Evolutionary conservation across 371 early-diverging fungal genomes (phyloP).

Genomic region (Syncephalastrum monosporum): DNA sequence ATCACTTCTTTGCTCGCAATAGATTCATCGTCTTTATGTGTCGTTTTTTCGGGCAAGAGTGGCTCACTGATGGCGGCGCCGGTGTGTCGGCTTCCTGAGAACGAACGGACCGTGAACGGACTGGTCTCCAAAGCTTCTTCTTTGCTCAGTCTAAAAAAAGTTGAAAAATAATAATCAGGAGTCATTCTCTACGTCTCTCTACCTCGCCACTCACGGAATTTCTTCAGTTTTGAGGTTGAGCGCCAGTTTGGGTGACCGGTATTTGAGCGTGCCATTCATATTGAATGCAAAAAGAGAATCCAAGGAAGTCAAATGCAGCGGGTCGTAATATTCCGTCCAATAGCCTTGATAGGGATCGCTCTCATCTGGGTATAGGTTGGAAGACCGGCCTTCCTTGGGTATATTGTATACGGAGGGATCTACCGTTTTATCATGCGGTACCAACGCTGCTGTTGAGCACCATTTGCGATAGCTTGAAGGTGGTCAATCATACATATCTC

Average conservation of each 20-base stretch:
- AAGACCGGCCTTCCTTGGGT: slow-evolving; percentile 25
- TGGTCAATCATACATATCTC: neutral
- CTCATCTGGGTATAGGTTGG: slow-evolving; percentile 32
- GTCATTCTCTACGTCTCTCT: slow-evolving; percentile 13
- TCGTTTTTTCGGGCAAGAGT: slow-evolving; percentile 13
- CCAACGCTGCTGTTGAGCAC: slow-evolving; percentile 52
- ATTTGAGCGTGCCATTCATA: slow-evolving; percentile 81
- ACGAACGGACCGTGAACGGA: slow-evolving; percentile 48
- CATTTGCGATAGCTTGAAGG: slow-evolving; percentile 59
- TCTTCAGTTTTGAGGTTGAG: neutral
- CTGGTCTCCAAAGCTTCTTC: slow-evolving; percentile 44
- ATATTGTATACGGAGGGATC: slow-evolving; percentile 24
- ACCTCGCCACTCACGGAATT: slow-evolving; percentile 21
- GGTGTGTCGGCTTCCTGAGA: neutral
- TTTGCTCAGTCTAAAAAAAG: slow-evolving; percentile 22
- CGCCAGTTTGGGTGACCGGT: slow-evolving; percentile 42
- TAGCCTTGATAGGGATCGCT: slow-evolving; percentile 53
- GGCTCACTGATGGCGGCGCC: neutral
- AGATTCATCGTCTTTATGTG: slow-evolving; percentile 21
- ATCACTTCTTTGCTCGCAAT: slow-evolving; percentile 16
- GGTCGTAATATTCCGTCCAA: slow-evolving; percentile 82
- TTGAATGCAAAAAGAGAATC: slow-evolving; percentile 75
- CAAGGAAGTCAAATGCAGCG: slow-evolving; percentile 71
- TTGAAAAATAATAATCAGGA: neutral
- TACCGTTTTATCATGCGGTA: slow-evolving; percentile 24